Conservation (phyloP, 2,329 filamentous ascomycete genomes). For the Macrophomina phaseolina region DNA sequence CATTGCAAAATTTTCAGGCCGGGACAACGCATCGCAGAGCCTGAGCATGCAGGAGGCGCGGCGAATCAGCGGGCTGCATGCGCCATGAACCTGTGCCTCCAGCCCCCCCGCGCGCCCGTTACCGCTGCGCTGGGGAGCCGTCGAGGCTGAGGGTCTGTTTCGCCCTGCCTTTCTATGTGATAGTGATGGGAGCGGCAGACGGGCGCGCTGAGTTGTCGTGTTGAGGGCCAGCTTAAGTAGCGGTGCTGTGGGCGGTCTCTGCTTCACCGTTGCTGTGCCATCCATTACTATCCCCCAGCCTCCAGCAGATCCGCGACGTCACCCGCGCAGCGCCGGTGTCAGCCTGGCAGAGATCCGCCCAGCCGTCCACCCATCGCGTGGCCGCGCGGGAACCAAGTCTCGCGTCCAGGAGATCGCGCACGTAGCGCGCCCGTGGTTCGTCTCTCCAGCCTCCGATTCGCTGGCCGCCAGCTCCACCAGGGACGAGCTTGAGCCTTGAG, state of each 20-base stretch:
- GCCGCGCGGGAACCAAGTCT: conserved; percentile 32
- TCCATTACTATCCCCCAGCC: background rate
- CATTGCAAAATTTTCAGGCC: conserved; percentile 21
- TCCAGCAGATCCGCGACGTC: background rate
- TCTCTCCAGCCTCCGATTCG: conserved; percentile 28
- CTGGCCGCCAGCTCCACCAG: conserved; percentile 23
- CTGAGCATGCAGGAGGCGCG: conserved; percentile 23
- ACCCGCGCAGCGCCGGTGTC: background rate
- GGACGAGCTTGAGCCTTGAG: conserved; percentile 25
- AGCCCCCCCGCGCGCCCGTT: conserved; percentile 17
- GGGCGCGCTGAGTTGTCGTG: conserved; percentile 19
- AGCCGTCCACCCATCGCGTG: conserved; percentile 1
- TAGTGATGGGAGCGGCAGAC: conserved; percentile 21
- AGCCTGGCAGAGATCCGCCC: background rate
- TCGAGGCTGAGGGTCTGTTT: conserved; percentile 21
- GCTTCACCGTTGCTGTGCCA: background rate
- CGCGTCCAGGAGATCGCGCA: conserved; percentile 33
- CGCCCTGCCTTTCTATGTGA: conserved; percentile 26
- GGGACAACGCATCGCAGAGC: conserved; percentile 21
- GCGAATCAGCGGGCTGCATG: conserved; percentile 19
- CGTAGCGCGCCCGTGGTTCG: conserved; percentile 37
- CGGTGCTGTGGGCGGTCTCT: conserved; percentile 22
- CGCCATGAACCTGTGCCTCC: conserved; percentile 19
- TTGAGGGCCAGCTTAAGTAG: conserved; percentile 21
- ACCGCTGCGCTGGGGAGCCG: conserved; percentile 10